A percentile compares a stretch with the other conserved stretches of the same genome.
These are phyloP conservation scores for Dimocarpus longan DNA, from an alignment of 345 rosid genomes.

Conservation along the genomic window DNA sequence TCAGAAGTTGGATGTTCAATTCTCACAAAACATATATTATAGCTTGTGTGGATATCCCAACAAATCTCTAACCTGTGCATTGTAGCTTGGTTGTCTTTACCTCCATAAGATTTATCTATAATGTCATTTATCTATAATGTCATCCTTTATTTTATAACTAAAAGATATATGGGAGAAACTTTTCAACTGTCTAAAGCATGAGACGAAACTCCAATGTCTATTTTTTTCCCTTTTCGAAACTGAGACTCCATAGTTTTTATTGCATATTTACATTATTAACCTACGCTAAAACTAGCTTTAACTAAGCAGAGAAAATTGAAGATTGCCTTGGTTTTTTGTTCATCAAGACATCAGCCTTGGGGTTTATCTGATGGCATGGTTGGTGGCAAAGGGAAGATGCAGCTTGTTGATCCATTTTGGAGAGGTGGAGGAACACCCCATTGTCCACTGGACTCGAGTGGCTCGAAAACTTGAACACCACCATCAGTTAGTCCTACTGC, in stretches of 20 bases:
- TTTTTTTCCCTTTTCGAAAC: too few relatives aligned
- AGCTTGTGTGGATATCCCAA: too few relatives aligned
- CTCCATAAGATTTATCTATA: too few relatives aligned
- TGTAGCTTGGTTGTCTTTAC: too few relatives aligned
- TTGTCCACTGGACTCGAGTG: slow-evolving; percentile 55
- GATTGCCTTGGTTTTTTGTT: neutral
- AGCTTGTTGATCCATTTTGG: slow-evolving; percentile 50
- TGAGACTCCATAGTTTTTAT: neutral
- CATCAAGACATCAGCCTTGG: slow-evolving; percentile 38
- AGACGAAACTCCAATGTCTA: neutral
- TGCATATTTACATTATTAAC: neutral
- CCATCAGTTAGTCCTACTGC: slow-evolving; percentile 63
- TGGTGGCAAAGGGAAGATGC: slow-evolving; percentile 35
- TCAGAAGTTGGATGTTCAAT: too few relatives aligned
- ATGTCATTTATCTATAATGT: too few relatives aligned
- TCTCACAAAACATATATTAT: too few relatives aligned
- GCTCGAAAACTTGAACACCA: slow-evolving; percentile 56
- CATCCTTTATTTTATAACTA: neutral
- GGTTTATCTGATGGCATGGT: slow-evolving; percentile 45
- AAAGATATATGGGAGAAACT: neutral
- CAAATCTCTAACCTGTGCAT: too few relatives aligned
- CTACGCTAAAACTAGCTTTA: neutral
- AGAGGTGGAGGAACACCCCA: slow-evolving; percentile 53
- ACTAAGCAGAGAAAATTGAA: neutral
- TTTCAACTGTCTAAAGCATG: neutral